Base-by-base conservation (phyloP, 176 grass and related monocot genomes). In the Carex kokanica region DNA sequence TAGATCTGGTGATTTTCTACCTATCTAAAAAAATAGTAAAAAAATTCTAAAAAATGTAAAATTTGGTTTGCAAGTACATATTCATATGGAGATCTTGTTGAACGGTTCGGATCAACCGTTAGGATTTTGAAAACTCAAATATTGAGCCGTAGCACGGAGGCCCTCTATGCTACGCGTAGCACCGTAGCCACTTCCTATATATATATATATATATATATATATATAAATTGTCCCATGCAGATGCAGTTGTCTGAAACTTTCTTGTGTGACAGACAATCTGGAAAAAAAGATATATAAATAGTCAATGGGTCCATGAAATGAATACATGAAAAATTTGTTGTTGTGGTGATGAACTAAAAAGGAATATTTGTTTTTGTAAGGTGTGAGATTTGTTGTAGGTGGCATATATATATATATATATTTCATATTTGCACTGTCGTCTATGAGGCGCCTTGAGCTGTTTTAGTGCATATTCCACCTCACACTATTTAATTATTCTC, bases 341-440 rank as follows among this genome's bases (percentile, higher is more conserved):
- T 52, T 31, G 5, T 55, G 3, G 24, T 77, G 72, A 54, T 77
- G 10, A 55, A 77, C 47, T 77, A 8, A 31, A 29, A 77, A 54
- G 27, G 27, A 40, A 72, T n/a, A 56, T 27, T 78, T 57, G 0
- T 7, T 56, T 79, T 24, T 68, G 7, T 70, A 70, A 70, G 15
- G 34, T 43, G 66, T 70, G 77, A 58, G 77, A 79, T 79, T 36
- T 38, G 4, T 38, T 79, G 25, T 45, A 15, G 78, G 60, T 81
- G 55, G 49, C 56, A 58, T 21, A n/a, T n/a, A n/a, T n/a, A n/a
- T n/a, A n/a, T n/a, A n/a, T n/a, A n/a, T n/a, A n/a, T n/a, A n/a
- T n/a, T n/a, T n/a, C n/a, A n/a, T n/a, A 80, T 82, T 82, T 66
- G 80, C 41, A 82, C 80, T 66, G 80, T 82, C 36, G 47, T 81